phyloP scores from a whole-genome alignment of 129 eudicot genomes.

The Tanacetum coccineum region DNA sequence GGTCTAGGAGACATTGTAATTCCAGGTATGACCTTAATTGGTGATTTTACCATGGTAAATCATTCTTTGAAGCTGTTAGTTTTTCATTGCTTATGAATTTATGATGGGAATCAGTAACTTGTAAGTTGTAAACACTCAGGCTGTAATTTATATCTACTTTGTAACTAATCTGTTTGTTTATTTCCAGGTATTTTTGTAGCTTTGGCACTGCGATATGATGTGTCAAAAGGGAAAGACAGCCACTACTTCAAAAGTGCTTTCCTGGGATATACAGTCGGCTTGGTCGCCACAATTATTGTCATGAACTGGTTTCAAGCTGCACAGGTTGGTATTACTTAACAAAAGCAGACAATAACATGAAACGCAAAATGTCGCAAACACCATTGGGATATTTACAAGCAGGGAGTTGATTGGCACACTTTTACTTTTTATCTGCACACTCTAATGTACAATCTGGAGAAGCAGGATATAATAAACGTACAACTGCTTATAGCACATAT shows the following conservation, averaged over 20 bases:
- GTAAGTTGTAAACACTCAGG: not conserved
- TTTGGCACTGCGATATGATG: conserved; percentile 88
- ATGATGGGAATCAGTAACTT: not conserved
- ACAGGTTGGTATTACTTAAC: conserved; percentile 52
- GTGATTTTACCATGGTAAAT: not conserved
- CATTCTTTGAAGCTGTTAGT: not conserved
- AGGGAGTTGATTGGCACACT: no score
- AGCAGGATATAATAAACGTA: no score
- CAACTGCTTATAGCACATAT: no score
- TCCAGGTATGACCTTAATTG: conserved; percentile 53
- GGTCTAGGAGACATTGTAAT: conserved; percentile 22
- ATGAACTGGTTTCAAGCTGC: conserved; percentile 99
- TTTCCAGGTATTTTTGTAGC: conserved; percentile 87
- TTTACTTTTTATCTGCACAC: no score
- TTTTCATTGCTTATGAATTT: not conserved
- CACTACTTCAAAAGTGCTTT: conserved; percentile 93
- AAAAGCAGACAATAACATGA: not conserved
- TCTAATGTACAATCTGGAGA: no score
- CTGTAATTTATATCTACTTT: not conserved
- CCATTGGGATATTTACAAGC: no score
- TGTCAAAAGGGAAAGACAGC: conserved; percentile 74
- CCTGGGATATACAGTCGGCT: conserved; percentile 62
- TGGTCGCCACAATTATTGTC: conserved; percentile 66
- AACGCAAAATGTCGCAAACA: no score
- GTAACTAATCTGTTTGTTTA: not conserved